phyloP scores from a whole-genome alignment of 169 alveolate genomes.

The Plasmodium ovale region DNA sequence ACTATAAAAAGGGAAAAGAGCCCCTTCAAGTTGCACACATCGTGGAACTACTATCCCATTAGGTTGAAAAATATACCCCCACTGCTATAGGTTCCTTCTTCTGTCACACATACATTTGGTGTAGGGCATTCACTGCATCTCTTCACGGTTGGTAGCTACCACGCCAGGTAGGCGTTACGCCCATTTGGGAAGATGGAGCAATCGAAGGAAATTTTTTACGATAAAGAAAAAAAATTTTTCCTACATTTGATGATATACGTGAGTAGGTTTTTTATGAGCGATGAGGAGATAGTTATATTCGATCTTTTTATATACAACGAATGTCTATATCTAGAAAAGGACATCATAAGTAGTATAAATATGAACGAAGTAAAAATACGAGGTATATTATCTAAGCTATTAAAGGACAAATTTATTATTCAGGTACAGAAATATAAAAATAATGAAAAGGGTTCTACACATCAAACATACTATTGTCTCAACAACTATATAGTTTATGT shows the following conservation, averaged over 20 bases:
- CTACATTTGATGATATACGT: slow-evolving; percentile 38
- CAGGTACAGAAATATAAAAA: slow-evolving; percentile 62
- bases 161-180: not conserved
- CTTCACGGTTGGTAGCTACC: too few species aligned
- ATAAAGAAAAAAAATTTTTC: slow-evolving; percentile 41
- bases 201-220: slow-evolving; percentile 51
- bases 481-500: slow-evolving; percentile 79
- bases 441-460: slow-evolving; percentile 29
- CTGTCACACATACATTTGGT: too few species aligned
- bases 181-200: slow-evolving; percentile 13
- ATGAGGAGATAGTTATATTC: slow-evolving; percentile 82
- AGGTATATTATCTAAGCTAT: slow-evolving; percentile 75
- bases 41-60: too few species aligned
- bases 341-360: slow-evolving; percentile 79
- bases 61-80: too few species aligned
- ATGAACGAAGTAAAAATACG: slow-evolving; percentile 79
- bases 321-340: slow-evolving; percentile 80
- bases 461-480: slow-evolving; percentile 79
- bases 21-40: too few species aligned
- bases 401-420: slow-evolving; percentile 39
- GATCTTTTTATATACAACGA: slow-evolving; percentile 82
- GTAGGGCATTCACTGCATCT: too few species aligned
- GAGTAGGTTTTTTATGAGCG: slow-evolving; percentile 82
- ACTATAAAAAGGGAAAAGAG: too few species aligned
- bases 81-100: too few species aligned